Conservation (phyloP, 495 filamentous ascomycete species). For the Podospora conica region DNA sequence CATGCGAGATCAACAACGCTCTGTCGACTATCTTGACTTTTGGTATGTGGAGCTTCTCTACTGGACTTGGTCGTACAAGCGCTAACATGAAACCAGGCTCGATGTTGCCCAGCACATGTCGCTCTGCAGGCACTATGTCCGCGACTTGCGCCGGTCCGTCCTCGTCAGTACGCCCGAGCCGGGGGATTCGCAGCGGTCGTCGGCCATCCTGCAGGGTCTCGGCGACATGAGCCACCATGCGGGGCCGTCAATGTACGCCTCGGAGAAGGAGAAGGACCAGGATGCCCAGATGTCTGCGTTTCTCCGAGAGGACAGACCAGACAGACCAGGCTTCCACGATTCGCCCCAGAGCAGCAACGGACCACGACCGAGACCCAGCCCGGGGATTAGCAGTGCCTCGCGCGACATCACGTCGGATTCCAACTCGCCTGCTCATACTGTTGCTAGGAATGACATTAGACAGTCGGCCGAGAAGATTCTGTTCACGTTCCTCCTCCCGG, state of each 20-base stretch:
- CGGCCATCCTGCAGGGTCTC: slow-evolving; percentile 64
- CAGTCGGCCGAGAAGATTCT: slow-evolving; percentile 96
- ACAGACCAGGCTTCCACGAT: slow-evolving; percentile 48
- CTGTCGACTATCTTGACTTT: slow-evolving; percentile 97
- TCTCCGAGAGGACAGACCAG: slow-evolving; percentile 65
- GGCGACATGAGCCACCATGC: slow-evolving; percentile 59
- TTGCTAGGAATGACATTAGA: slow-evolving; percentile 78
- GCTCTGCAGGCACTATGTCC: slow-evolving; percentile 94
- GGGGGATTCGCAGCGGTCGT: slow-evolving; percentile 78
- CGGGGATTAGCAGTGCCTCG: slow-evolving; percentile 40
- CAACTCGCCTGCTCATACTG: slow-evolving; percentile 76
- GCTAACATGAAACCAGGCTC: slow-evolving; percentile 59
- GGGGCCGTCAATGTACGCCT: slow-evolving; percentile 38
- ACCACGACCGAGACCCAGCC: slow-evolving; percentile 60
- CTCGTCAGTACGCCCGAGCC: slow-evolving; percentile 88
- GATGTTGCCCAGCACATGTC: slow-evolving; percentile 99
- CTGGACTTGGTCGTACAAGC: background rate
- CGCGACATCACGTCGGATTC: slow-evolving; percentile 55
- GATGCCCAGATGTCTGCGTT: slow-evolving; percentile 88
- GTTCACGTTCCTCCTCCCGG: slow-evolving; percentile 88
- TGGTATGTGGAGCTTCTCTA: slow-evolving; percentile 54
- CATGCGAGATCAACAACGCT: slow-evolving; percentile 97
- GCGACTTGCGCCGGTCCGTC: slow-evolving; percentile 87
- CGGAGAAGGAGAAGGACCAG: slow-evolving; percentile 58
- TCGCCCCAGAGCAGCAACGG: slow-evolving; percentile 67